Percentiles rank a stretch among this genome's conserved stretches.
These are phyloP conservation scores for Monosporozyma siamensis DNA, from an alignment of 805 yeast genomes.

Conservation along the genomic window DNA sequence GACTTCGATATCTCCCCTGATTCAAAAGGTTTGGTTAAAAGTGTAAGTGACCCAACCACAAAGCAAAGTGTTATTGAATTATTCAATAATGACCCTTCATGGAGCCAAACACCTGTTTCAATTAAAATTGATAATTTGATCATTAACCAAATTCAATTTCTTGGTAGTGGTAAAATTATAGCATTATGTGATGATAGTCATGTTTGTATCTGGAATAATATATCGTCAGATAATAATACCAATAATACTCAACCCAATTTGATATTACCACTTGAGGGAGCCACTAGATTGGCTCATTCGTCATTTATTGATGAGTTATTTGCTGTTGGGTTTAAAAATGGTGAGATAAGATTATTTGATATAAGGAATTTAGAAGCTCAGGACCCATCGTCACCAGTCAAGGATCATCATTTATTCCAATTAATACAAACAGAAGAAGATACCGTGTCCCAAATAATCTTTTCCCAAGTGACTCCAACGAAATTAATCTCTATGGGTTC, in stretches of 20 bases:
- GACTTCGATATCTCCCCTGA: conserved; percentile 22
- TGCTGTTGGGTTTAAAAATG: conserved; percentile 25
- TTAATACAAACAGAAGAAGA: conserved; percentile 21
- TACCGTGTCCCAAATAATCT: conserved; percentile 19
- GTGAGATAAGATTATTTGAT: conserved; percentile 27
- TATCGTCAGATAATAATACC: not conserved
- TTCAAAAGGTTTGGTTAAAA: conserved; percentile 13
- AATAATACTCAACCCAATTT: conserved; percentile 13
- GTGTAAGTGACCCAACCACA: conserved; percentile 10
- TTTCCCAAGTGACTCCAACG: conserved; percentile 18
- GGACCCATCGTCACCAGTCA: not conserved
- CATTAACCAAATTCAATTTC: conserved; percentile 12
- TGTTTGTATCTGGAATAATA: conserved; percentile 2
- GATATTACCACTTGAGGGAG: conserved; percentile 10
- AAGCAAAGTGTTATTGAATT: conserved; percentile 14
- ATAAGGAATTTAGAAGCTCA: conserved; percentile 18
- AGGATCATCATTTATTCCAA: conserved; percentile 12
- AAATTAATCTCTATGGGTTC: conserved; percentile 24
- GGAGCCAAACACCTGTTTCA: conserved; percentile 10
- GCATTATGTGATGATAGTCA: conserved; percentile 21
- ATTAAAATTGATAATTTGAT: not conserved
- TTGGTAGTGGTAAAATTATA: conserved; percentile 16
- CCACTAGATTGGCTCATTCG: conserved; percentile 17
- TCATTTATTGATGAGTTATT: conserved; percentile 20
- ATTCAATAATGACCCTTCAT: conserved; percentile 17